Conservation (phyloP, 2,329 filamentous ascomycete species). For the Cercospora sojina region DNA sequence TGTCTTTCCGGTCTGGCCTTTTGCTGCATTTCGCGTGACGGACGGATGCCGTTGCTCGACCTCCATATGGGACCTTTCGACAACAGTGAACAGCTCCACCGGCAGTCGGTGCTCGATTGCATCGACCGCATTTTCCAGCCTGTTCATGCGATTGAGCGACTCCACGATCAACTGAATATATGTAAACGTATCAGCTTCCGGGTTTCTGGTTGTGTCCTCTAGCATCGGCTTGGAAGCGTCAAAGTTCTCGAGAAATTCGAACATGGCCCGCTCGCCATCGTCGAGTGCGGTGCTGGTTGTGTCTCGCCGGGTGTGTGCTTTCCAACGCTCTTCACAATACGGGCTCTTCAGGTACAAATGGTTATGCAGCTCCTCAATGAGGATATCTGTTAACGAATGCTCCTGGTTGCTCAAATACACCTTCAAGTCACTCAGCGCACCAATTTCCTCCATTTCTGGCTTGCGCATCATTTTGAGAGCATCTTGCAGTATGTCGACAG, state of each 20-base stretch:
- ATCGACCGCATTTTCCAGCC: conserved; percentile 81
- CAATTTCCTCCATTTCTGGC: conserved; percentile 87
- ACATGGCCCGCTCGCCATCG: conserved; percentile 55
- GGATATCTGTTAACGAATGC: conserved; percentile 83
- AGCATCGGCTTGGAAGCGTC: conserved; percentile 60
- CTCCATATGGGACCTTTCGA: conserved; percentile 92
- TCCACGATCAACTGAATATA: conserved; percentile 88
- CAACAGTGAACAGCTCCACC: conserved; percentile 88
- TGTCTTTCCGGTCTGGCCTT: conserved; percentile 45
- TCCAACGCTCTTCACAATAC: conserved; percentile 96
- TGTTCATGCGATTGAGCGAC: conserved; percentile 82
- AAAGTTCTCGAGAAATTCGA: conserved; percentile 57
- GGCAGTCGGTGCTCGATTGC: conserved; percentile 89
- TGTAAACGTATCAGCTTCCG: conserved; percentile 91
- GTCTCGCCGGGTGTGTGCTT: conserved; percentile 66
- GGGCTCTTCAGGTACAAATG: conserved; percentile 97
- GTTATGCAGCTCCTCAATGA: conserved; percentile 96
- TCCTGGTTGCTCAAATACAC: conserved; percentile 93
- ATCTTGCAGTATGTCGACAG: conserved; percentile 87
- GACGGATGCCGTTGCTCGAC: conserved; percentile 91
- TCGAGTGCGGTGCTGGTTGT: conserved; percentile 30
- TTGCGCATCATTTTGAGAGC: conserved; percentile 79
- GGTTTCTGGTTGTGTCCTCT: conserved; percentile 89
- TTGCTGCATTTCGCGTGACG: conserved; percentile 59
- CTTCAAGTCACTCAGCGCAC: conserved; percentile 79